phyloP scores from a whole-genome alignment of 805 yeast genomes.

The Myxozyma geophila region DNA sequence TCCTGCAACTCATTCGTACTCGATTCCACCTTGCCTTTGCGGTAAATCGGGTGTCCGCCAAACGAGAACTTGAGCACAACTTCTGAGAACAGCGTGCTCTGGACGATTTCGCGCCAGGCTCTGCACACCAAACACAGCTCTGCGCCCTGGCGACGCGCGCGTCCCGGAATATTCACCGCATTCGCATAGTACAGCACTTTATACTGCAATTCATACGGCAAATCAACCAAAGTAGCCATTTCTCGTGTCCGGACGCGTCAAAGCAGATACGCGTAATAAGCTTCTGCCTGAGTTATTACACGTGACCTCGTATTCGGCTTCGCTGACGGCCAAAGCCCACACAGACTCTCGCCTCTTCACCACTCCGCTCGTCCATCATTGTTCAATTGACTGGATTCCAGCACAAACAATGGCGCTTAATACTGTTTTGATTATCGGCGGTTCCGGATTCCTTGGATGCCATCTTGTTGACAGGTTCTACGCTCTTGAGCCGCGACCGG shows the following conservation, averaged over 20 bases:
- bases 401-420: neutral
- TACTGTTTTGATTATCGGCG: conserved; percentile 86
- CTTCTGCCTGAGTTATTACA: too few species aligned
- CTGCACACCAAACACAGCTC: conserved; percentile 1
- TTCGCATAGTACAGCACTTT: conserved; percentile 9
- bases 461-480: conserved; percentile 87
- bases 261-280: too few species aligned
- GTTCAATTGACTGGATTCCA: too few species aligned
- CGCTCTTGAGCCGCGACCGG: conserved; percentile 64
- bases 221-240: neutral
- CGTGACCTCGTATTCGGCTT: too few species aligned
- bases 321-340: too few species aligned
- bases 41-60: neutral
- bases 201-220: conserved; percentile 14
- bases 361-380: neutral
- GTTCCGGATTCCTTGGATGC: conserved; percentile 91
- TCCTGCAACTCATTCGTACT: neutral
- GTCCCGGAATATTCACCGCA: neutral
- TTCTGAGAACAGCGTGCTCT: neutral
- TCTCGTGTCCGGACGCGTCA: neutral
- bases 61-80: neutral
- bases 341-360: neutral
- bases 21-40: neutral
- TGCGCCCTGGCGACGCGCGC: neutral
- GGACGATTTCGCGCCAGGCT: conserved; percentile 15